Evolutionary conservation across 2,329 filamentous ascomycete species (phyloP).

Genomic region (Colletotrichum falcatum): DNA sequence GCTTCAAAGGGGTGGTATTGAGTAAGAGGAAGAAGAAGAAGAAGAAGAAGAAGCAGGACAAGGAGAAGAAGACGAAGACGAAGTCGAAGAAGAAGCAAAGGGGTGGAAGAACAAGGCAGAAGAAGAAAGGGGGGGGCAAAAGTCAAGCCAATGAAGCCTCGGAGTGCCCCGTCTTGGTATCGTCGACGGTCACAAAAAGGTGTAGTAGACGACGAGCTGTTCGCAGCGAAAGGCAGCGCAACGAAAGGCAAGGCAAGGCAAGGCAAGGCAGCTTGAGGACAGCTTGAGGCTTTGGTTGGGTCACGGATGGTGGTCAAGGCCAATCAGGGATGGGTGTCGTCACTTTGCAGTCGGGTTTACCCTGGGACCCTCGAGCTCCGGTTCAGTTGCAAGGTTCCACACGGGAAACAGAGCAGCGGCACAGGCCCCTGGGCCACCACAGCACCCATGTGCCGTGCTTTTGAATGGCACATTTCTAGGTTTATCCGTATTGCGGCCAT

Average conservation of each 20-base stretch:
- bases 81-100: neutral
- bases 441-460: neutral
- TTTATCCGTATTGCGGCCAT: too few species aligned
- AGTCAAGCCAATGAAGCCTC: neutral
- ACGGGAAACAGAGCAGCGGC: neutral
- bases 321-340: slow-evolving; percentile 39
- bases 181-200: slow-evolving; percentile 24
- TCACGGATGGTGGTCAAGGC: slow-evolving; percentile 11
- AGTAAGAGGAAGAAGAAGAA: neutral
- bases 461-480: too few species aligned
- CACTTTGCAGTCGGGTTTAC: slow-evolving; percentile 30
- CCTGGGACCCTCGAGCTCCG: neutral
- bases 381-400: neutral
- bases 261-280: slow-evolving; percentile 40
- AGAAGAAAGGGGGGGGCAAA: slow-evolving; percentile 21
- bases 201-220: too few species aligned
- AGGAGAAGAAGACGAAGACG: slow-evolving; percentile 3
- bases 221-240: slow-evolving; percentile 2
- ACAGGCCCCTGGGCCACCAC: neutral
- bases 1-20: neutral
- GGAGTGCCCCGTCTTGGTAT: slow-evolving; percentile 5
- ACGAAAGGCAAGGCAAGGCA: too few species aligned
- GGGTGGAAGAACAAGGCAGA: neutral
- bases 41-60: neutral
- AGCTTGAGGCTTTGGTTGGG: slow-evolving; percentile 38